A percentile compares a stretch with the other conserved stretches of the same genome.
phyloP scores from a whole-genome alignment of 768 basidiomycete species.

The Lentinula edodes region DNA sequence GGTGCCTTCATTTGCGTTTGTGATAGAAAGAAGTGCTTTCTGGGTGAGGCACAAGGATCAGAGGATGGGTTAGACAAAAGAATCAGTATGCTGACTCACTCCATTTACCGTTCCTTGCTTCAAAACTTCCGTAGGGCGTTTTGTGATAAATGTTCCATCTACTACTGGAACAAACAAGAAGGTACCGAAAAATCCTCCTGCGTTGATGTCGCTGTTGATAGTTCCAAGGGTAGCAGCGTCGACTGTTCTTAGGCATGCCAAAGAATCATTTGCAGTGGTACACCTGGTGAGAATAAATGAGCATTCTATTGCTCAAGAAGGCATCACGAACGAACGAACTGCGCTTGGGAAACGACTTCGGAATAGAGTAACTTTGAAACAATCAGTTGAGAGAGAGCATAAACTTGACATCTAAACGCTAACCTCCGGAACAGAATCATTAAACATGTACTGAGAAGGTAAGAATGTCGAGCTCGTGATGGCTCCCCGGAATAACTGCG shows the following conservation, averaged over 20 bases:
- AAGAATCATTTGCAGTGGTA: conserved; percentile 7
- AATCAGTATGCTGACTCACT: conserved; percentile 13
- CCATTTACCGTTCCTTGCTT: conserved; percentile 23
- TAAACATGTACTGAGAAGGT: conserved; percentile 28
- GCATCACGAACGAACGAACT: conserved; percentile 8
- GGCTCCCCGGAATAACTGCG: conserved; percentile 23
- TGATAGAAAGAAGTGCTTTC: conserved; percentile 20
- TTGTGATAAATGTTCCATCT: conserved; percentile 27
- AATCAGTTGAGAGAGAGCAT: background rate
- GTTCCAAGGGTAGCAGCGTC: conserved; percentile 17
- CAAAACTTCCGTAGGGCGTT: conserved; percentile 24
- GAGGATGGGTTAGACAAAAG: too few species aligned
- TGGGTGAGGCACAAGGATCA: background rate
- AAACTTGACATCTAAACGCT: background rate
- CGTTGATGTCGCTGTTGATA: conserved; percentile 20
- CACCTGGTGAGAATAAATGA: conserved; percentile 14
- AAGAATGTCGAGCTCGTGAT: conserved; percentile 29
- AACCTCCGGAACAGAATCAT: conserved; percentile 23
- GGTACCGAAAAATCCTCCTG: conserved; percentile 22
- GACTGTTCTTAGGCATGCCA: conserved; percentile 14
- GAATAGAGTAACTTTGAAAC: conserved; percentile 12
- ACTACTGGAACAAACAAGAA: conserved; percentile 29
- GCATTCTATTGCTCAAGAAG: background rate
- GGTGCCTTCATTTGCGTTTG: conserved; percentile 26
- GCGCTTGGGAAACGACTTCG: conserved; percentile 15